phyloP scores from a whole-genome alignment of 805 yeast genomes.

The Yarrowia sp. region DNA sequence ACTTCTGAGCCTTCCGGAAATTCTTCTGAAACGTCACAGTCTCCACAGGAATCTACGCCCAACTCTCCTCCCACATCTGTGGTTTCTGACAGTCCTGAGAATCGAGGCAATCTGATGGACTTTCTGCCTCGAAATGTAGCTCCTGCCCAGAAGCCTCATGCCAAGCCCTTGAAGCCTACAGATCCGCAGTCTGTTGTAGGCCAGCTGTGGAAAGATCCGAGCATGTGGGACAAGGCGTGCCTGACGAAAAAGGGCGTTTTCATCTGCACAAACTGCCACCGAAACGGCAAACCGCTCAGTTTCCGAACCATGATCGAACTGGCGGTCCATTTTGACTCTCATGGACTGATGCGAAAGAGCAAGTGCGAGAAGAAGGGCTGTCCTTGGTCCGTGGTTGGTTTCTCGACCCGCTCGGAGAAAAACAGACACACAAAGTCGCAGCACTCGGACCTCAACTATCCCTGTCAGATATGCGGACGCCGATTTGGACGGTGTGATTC shows the following conservation, averaged over 20 bases:
- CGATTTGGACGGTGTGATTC: neutral
- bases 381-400: conserved; percentile 10
- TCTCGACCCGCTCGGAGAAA: neutral
- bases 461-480: neutral
- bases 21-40: no score
- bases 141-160: neutral
- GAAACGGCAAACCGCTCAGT: neutral
- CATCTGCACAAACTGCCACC: conserved; percentile 1
- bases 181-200: neutral
- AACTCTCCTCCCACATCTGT: no score
- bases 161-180: neutral
- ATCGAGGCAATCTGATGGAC: neutral
- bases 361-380: neutral
- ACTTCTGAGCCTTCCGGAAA: no score
- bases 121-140: neutral
- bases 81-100: neutral
- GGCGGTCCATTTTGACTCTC: conserved; percentile 5
- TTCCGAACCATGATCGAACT: conserved; percentile 3
- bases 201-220: neutral
- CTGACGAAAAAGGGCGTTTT: conserved; percentile 7
- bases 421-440: conserved; percentile 5
- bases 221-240: conserved; percentile 1
- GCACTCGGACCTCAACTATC: neutral
- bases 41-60: neutral
- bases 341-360: conserved; percentile 5